phyloP scores from a whole-genome alignment of 2,329 filamentous ascomycete genomes.

The Colletotrichum trifolii region DNA sequence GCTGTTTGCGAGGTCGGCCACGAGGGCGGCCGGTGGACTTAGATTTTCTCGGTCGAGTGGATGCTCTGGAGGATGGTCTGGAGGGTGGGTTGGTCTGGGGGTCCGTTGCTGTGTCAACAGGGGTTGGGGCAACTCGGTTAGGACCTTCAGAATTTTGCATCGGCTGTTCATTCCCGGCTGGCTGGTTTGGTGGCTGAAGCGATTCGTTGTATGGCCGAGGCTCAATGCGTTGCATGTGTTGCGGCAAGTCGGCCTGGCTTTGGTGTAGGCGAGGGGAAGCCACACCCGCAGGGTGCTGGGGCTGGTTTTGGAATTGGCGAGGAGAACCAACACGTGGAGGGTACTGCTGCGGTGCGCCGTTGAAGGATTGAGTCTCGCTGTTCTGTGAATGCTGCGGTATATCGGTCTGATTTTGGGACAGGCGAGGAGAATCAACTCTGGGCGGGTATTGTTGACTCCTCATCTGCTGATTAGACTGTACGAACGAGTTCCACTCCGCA shows the following conservation, averaged over 20 bases:
- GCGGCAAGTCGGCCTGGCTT: neutral
- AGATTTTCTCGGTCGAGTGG: slow-evolving; percentile 54
- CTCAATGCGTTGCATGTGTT: slow-evolving; percentile 15
- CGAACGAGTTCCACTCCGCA: slow-evolving; percentile 81
- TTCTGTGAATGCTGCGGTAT: slow-evolving; percentile 21
- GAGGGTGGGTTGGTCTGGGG: slow-evolving; percentile 57
- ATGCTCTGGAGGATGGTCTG: slow-evolving; percentile 70
- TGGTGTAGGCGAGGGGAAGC: too few relatives aligned
- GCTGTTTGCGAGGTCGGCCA: slow-evolving; percentile 66
- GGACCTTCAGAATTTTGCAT: slow-evolving; percentile 43
- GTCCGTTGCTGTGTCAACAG: slow-evolving; percentile 42
- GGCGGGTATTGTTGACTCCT: slow-evolving; percentile 50
- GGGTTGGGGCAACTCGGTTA: slow-evolving; percentile 49
- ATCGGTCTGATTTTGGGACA: slow-evolving; percentile 33
- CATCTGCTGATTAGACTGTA: slow-evolving; percentile 75
- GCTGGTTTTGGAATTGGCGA: too few relatives aligned
- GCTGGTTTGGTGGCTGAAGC: too few relatives aligned
- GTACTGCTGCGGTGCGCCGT: slow-evolving; percentile 7
- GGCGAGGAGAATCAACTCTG: slow-evolving; percentile 50
- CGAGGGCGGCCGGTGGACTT: slow-evolving; percentile 65
- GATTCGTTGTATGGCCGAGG: slow-evolving; percentile 22
- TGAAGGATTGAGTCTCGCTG: slow-evolving; percentile 2
- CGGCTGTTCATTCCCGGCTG: slow-evolving; percentile 1
- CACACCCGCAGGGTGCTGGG: too few relatives aligned
- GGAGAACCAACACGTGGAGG: too few relatives aligned